These are phyloP conservation scores for Powellomyces hirtus DNA, from an alignment of 192 early-diverging fungal species.

Conservation along the genomic window DNA sequence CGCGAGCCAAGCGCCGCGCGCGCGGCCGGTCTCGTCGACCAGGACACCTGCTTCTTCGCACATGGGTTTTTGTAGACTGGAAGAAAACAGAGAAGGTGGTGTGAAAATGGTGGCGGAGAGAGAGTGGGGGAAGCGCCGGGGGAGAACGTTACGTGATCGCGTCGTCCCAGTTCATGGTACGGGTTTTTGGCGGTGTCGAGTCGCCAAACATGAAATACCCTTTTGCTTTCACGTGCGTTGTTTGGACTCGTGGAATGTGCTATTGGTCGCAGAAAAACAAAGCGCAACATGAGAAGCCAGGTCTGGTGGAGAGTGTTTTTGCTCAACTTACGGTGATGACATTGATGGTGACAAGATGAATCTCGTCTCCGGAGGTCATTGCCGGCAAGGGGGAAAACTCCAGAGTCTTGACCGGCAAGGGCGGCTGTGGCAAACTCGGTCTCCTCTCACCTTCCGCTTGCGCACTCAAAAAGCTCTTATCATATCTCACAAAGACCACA, in stretches of 20 bases:
- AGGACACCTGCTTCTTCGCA: constrained; percentile 34
- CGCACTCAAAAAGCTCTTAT: constrained; percentile 61
- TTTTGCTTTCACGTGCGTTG: constrained; percentile 33
- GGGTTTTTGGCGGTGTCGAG: constrained; percentile 24
- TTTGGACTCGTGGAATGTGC: constrained; percentile 34
- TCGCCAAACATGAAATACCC: constrained; percentile 37
- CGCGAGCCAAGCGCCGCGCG: constrained; percentile 28
- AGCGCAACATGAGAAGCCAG: background rate
- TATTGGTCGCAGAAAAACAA: background rate
- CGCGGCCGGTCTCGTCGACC: constrained; percentile 29
- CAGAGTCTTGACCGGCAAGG: constrained; percentile 45
- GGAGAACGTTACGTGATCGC: constrained; percentile 36
- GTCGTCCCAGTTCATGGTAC: constrained; percentile 37
- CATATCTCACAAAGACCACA: constrained; percentile 78
- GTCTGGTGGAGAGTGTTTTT: background rate
- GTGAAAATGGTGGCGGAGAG: background rate
- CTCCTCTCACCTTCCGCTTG: constrained; percentile 3
- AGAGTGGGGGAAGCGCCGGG: no score
- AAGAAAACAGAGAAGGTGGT: constrained; percentile 3
- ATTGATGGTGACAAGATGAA: constrained; percentile 32
- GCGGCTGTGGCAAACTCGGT: constrained; percentile 25
- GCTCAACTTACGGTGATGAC: constrained; percentile 22
- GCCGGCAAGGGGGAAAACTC: constrained; percentile 21
- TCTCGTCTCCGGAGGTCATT: constrained; percentile 31
- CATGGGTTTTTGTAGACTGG: constrained; percentile 28